These are phyloP conservation scores for Solanum arcanum DNA, from an alignment of 257 asterid genomes.

Conservation along the genomic window DNA sequence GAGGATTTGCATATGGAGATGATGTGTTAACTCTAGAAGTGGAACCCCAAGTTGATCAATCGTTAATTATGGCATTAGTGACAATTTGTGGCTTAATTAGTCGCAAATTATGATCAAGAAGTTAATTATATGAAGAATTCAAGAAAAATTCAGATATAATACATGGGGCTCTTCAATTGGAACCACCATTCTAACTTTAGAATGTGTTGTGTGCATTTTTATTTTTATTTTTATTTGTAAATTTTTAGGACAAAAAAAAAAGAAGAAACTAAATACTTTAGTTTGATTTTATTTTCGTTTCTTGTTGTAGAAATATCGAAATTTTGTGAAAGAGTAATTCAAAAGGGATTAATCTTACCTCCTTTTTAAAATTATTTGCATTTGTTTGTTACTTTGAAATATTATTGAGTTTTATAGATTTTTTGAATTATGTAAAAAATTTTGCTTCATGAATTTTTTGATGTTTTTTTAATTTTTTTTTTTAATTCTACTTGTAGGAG, in stretches of 20 bases:
- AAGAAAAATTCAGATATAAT: background rate
- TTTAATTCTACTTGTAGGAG: too few species aligned
- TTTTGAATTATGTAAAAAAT: background rate
- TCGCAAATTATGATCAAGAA: slow-evolving; percentile 21
- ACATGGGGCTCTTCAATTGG: background rate
- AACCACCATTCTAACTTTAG: background rate
- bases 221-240: background rate
- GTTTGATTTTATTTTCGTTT: background rate
- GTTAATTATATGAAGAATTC: background rate
- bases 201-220: background rate
- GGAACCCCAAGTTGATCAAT: slow-evolving; percentile 51
- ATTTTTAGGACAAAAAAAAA: background rate
- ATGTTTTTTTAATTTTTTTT: background rate
- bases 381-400: background rate
- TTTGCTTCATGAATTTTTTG: background rate
- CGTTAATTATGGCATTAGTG: slow-evolving; percentile 62
- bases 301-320: background rate
- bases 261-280: background rate
- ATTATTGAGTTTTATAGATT: too few species aligned
- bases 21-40: slow-evolving; percentile 58
- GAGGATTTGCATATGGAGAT: slow-evolving; percentile 54
- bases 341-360: background rate
- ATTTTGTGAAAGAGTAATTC: background rate
- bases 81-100: slow-evolving; percentile 54
- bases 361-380: background rate